These are phyloP conservation scores for Apiospora arundinis DNA, from an alignment of 2,329 filamentous ascomycete genomes.

Conservation along the genomic window DNA sequence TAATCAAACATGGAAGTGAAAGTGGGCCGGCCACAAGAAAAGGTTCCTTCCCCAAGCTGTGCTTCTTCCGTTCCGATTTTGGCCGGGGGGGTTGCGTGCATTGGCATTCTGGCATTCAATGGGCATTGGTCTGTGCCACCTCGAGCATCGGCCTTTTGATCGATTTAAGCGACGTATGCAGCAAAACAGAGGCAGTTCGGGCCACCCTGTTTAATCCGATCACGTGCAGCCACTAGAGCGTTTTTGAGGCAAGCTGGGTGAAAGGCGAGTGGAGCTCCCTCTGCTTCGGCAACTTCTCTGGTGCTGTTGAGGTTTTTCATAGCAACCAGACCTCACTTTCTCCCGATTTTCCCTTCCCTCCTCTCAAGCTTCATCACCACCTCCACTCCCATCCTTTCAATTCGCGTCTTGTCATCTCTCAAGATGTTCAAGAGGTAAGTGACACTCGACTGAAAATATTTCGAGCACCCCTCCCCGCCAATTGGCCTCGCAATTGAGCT, in stretches of 20 bases:
- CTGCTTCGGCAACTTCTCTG: slow-evolving; percentile 22
- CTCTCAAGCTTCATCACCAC: slow-evolving; percentile 47
- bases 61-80: slow-evolving; percentile 14
- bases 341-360: slow-evolving; percentile 36
- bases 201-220: slow-evolving; percentile 18
- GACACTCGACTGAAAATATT: slow-evolving; percentile 51
- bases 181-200: slow-evolving; percentile 2
- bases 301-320: slow-evolving; percentile 27
- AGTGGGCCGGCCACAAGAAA: slow-evolving; percentile 8
- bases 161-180: slow-evolving; percentile 15
- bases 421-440: slow-evolving; percentile 85
- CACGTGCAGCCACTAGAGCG: slow-evolving; percentile 20
- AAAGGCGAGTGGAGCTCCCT: slow-evolving; percentile 9
- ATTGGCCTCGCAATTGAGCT: slow-evolving; percentile 52
- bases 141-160: background rate
- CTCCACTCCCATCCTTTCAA: slow-evolving; percentile 62
- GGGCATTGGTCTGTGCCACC: background rate
- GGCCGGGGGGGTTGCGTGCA: background rate
- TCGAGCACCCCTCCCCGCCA: slow-evolving; percentile 19
- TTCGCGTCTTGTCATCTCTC: slow-evolving; percentile 70
- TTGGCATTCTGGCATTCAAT: background rate
- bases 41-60: slow-evolving; percentile 12
- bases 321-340: slow-evolving; percentile 25
- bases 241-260: slow-evolving; percentile 14
- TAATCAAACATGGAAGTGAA: background rate